Conservation (phyloP, 495 filamentous ascomycete genomes). For the Elasticomyces elasticus region DNA sequence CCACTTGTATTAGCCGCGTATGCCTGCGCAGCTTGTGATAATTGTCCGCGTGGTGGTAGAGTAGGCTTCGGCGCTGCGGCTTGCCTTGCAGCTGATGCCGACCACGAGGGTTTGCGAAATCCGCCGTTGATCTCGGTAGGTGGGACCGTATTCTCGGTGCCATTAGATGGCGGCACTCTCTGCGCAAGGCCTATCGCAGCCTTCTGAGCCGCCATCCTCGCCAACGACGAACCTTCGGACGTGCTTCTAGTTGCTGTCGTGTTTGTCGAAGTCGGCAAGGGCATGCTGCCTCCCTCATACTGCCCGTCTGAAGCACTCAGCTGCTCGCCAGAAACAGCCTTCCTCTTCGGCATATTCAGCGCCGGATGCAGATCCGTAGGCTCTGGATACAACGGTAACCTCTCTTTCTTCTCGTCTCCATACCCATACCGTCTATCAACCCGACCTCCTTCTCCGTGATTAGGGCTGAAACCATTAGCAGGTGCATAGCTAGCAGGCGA, state of each 20-base stretch:
- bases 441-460: conserved; percentile 20
- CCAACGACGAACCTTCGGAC: conserved; percentile 5
- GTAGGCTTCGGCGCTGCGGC: background rate
- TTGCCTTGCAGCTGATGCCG: conserved; percentile 24
- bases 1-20: background rate
- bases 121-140: background rate
- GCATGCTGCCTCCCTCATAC: no score
- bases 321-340: conserved; percentile 29
- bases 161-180: background rate
- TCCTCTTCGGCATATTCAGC: conserved; percentile 31
- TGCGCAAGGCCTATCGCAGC: conserved; percentile 5
- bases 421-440: conserved; percentile 19
- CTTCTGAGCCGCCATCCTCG: conserved; percentile 9
- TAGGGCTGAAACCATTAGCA: conserved; percentile 28
- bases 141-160: background rate
- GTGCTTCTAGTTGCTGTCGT: conserved; percentile 5
- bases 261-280: background rate
- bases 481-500: conserved; percentile 29
- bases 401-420: conserved; percentile 10
- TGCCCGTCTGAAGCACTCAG: no score
- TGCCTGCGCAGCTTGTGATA: background rate
- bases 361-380: conserved; percentile 19
- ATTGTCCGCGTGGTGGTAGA: background rate
- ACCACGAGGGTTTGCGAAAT: conserved; percentile 27
- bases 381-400: background rate